These are phyloP conservation scores for Diaporthe capsici DNA, from an alignment of 2,329 filamentous ascomycete genomes.

Conservation along the genomic window DNA sequence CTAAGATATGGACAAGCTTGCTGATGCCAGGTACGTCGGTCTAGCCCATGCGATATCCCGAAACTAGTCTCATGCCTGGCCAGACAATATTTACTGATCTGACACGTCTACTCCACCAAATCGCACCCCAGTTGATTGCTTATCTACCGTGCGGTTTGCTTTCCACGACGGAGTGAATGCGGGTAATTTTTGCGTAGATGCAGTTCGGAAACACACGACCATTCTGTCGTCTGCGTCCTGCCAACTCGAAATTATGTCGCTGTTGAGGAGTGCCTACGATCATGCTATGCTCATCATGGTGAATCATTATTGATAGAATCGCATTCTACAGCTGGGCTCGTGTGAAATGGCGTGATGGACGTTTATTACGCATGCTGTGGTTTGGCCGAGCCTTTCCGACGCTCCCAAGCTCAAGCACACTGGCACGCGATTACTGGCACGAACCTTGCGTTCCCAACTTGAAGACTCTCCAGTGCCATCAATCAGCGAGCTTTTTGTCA, in stretches of 20 bases:
- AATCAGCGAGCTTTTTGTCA: not conserved
- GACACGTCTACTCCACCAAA: not conserved
- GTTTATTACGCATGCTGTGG: not conserved
- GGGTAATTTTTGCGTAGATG: too few relatives aligned
- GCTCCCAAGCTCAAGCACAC: not conserved
- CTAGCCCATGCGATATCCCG: not conserved
- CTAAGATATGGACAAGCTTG: too few relatives aligned
- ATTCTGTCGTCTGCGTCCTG: too few relatives aligned
- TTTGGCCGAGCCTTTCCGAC: not conserved
- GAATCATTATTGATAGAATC: not conserved
- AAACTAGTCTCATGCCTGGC: not conserved
- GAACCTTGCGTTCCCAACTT: not conserved
- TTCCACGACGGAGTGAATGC: too few relatives aligned
- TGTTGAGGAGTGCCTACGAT: not conserved
- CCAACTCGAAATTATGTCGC: too few relatives aligned
- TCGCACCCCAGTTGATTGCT: not conserved
- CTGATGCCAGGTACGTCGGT: too few relatives aligned
- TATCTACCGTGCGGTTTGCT: not conserved
- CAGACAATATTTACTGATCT: not conserved
- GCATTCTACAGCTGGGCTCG: too few relatives aligned
- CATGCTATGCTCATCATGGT: not conserved
- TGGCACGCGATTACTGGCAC: not conserved
- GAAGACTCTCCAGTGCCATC: too few relatives aligned
- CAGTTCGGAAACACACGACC: not conserved
- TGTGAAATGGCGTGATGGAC: not conserved